Conservation (phyloP, 192 early-diverging fungal genomes). For the Backusella circina region DNA sequence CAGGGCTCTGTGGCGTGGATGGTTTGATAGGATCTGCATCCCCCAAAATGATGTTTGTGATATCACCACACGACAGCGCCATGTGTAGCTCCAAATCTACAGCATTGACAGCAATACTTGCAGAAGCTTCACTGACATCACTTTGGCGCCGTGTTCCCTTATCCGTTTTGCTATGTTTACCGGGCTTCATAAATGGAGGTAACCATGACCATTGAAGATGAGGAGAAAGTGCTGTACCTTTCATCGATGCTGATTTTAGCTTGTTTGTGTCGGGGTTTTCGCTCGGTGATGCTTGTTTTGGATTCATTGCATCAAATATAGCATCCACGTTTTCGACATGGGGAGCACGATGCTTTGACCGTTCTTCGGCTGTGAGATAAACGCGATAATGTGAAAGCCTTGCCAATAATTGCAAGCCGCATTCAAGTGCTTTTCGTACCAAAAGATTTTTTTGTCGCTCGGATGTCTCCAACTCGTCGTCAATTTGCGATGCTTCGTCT, state of each 20-base stretch:
- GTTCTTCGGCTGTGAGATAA: constrained; percentile 44
- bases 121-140: constrained; percentile 19
- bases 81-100: constrained; percentile 45
- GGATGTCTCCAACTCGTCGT: constrained; percentile 7
- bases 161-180: neutral
- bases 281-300: neutral
- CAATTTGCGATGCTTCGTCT: neutral
- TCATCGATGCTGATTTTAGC: neutral
- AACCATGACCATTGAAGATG: neutral
- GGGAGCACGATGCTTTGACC: constrained; percentile 24
- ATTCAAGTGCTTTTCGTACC: constrained; percentile 43
- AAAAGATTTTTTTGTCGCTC: constrained; percentile 30
- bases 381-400: constrained; percentile 46
- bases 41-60: constrained; percentile 44
- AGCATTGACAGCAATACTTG: constrained; percentile 8
- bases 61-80: constrained; percentile 42
- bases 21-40: constrained; percentile 15
- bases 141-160: constrained; percentile 8
- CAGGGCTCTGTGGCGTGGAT: neutral
- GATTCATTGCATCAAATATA: constrained; percentile 8
- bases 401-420: constrained; percentile 42
- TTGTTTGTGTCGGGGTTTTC: neutral
- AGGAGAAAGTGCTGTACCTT: neutral
- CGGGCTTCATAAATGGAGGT: neutral
- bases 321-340: neutral